Base-by-base conservation (phyloP, 2,329 filamentous ascomycete species). In the Tolypocladium album region DNA sequence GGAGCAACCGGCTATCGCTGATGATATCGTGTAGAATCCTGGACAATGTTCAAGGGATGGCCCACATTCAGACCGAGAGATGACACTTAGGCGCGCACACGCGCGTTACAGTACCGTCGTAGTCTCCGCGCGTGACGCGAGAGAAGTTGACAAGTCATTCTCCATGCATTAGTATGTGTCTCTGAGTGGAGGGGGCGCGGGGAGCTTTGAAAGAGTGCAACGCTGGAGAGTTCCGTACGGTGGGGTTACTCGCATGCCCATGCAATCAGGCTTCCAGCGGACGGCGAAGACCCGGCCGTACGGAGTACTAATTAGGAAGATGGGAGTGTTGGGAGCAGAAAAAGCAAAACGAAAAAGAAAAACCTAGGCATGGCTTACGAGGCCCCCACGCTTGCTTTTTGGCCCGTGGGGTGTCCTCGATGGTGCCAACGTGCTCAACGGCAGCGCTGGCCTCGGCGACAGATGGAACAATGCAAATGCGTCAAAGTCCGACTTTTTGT, bases 91-190 rank as follows among this genome's bases (percentile, higher is more conserved):
- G 31, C 50, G 50, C 50, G 50, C 50, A n/a, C 20, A 4, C 31
- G 17, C 20, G 36, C 50, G 50, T 57, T 17, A 22, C 38, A 22
- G 39, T 22, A 57, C 39, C 27, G 55, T 57, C 55, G 39, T 27
- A n/a, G 27, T 31, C 27, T 57, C 38, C 38, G 34, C 31, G 17
- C 22, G 24, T 17, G 12, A 57, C 24, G 38, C 24, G 43, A 47
- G 40, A 50, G 42, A 59, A 59, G 3, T 50, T 59, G 58, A 59
- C 58, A 50, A 39, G 58, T 59, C 58, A 59, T 36, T 56, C 34
- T 53, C 13, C 13, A 36, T 36, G 50, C 50, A 17, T 20, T 24
- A 36, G 20, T 4, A 13, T 53, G 34, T 12, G 57, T 34, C 22
- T 55, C 11, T n/a, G 27, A 38, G 58, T 40, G 58, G 53, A 43